Conservation (phyloP, 2,329 filamentous ascomycete species). For the Ophiocordyceps robertsii region DNA sequence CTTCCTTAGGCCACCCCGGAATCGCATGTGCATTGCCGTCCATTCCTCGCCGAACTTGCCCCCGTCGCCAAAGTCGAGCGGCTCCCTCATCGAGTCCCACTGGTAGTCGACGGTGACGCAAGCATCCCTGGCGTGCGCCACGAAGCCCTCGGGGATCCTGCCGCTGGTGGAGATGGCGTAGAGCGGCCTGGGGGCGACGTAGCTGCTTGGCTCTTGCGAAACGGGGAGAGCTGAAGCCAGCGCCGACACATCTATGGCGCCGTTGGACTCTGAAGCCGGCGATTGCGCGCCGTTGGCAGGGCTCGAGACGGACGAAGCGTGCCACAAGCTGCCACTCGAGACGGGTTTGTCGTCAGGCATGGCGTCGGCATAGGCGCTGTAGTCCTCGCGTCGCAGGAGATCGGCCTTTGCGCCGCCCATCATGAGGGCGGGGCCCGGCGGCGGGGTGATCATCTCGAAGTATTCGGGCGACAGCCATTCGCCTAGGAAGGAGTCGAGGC, state of each 20-base stretch:
- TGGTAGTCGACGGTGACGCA: conserved; percentile 83
- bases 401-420: conserved; percentile 79
- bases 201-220: conserved; percentile 29
- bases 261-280: conserved; percentile 12
- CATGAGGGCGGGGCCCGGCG: conserved; percentile 78
- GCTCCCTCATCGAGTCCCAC: conserved; percentile 81
- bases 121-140: conserved; percentile 77
- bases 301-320: conserved; percentile 14
- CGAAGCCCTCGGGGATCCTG: conserved; percentile 76
- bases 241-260: conserved; percentile 13
- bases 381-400: conserved; percentile 63
- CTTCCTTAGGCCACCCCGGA: conserved; percentile 63
- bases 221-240: conserved; percentile 21
- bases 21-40: conserved; percentile 87
- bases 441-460: conserved; percentile 82
- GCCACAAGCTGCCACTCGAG: conserved; percentile 17
- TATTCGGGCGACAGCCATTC: conserved; percentile 94
- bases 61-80: conserved; percentile 74
- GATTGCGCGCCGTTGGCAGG: conserved; percentile 9
- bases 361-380: conserved; percentile 29
- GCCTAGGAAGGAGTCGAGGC: conserved; percentile 83
- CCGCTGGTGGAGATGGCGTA: conserved; percentile 73
- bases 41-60: conserved; percentile 88
- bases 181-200: conserved; percentile 63
- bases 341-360: conserved; percentile 9